Evolutionary conservation across 1,139 yeast genomes (phyloP).

Genomic region (Suhomyces coccinellae): DNA sequence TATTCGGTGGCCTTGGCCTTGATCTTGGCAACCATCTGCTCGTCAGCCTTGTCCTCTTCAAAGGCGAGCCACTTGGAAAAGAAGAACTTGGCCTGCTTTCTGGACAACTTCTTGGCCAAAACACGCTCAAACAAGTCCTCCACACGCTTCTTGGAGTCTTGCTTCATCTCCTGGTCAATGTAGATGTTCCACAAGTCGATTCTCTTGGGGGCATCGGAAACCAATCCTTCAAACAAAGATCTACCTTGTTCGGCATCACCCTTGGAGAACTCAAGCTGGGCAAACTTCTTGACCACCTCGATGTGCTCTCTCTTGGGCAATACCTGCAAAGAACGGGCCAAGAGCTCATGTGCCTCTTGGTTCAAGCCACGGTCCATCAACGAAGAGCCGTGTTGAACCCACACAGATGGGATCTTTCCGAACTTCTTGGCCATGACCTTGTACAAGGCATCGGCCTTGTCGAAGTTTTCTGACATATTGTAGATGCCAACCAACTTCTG

Average conservation of each 20-base stretch:
- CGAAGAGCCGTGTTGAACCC: slow-evolving; percentile 80
- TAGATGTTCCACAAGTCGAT: slow-evolving; percentile 94
- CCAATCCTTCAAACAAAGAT: slow-evolving; percentile 87
- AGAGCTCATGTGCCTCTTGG: slow-evolving; percentile 66
- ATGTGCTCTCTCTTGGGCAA: slow-evolving; percentile 77
- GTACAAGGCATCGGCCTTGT: slow-evolving; percentile 69
- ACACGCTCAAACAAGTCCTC: slow-evolving; percentile 85
- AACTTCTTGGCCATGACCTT: slow-evolving; percentile 75
- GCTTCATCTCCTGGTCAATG: slow-evolving; percentile 86
- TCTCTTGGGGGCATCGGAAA: slow-evolving; percentile 88
- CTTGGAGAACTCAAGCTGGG: slow-evolving; percentile 78
- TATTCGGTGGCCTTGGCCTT: slow-evolving; percentile 90
- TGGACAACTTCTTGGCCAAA: slow-evolving; percentile 62
- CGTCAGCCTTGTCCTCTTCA: slow-evolving; percentile 72
- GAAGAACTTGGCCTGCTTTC: slow-evolving; percentile 93
- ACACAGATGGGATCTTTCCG: slow-evolving; percentile 66
- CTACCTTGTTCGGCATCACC: slow-evolving; percentile 96
- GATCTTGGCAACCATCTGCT: slow-evolving; percentile 74
- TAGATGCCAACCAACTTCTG: slow-evolving; percentile 76
- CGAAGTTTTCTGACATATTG: slow-evolving; percentile 67
- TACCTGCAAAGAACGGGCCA: slow-evolving; percentile 70
- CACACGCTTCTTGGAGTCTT: slow-evolving; percentile 55
- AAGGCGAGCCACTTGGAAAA: slow-evolving; percentile 87
- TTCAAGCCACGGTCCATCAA: slow-evolving; percentile 58
- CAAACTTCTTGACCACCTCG: slow-evolving; percentile 83